These are phyloP conservation scores for Podila horticola DNA, from an alignment of 192 early-diverging fungal species.

Conservation along the genomic window DNA sequence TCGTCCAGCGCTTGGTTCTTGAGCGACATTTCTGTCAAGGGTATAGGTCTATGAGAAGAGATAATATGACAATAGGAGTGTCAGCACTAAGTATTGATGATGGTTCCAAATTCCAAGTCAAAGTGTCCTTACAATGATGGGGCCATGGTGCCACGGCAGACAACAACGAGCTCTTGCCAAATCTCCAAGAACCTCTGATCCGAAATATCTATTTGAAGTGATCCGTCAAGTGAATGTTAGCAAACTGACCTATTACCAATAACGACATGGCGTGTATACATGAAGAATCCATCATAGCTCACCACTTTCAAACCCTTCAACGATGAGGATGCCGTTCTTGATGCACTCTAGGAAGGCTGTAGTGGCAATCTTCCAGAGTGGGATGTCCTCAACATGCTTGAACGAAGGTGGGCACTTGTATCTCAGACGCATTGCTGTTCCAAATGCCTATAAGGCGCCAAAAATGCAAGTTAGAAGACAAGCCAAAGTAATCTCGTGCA, in stretches of 20 bases:
- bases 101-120: neutral
- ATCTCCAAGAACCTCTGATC: constrained; percentile 39
- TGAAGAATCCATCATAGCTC: neutral
- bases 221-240: no score
- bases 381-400: constrained; percentile 70
- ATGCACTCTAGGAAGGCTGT: constrained; percentile 69
- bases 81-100: neutral
- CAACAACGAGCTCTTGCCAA: constrained; percentile 40
- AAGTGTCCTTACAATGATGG: constrained; percentile 31
- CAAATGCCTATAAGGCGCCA: constrained; percentile 57
- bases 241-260: no score
- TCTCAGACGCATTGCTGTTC: constrained; percentile 77
- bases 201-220: constrained; percentile 18
- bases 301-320: constrained; percentile 55
- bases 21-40: constrained; percentile 52
- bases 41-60: constrained; percentile 25
- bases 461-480: no score
- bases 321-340: constrained; percentile 56
- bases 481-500: no score
- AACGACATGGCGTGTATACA: no score
- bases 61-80: neutral
- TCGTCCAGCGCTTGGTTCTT: constrained; percentile 77
- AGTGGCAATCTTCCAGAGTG: constrained; percentile 79
- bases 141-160: constrained; percentile 45
- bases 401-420: constrained; percentile 80